Conservation (phyloP, 73 alveolate genomes). For the Vitrella brassicaformis region DNA sequence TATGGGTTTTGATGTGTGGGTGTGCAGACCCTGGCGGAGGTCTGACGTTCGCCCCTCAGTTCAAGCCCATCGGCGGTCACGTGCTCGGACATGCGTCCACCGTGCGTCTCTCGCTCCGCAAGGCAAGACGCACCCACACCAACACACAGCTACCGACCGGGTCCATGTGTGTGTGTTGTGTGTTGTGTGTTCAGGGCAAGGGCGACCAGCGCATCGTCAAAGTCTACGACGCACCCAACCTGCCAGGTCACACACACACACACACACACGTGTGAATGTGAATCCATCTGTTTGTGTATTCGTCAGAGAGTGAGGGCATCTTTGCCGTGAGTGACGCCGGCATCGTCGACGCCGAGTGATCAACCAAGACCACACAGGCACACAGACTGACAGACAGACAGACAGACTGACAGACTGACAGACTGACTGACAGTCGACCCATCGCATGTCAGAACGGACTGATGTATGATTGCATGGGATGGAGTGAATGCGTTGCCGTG, state of each 20-base stretch:
- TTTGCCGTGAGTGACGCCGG: background rate
- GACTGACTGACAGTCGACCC: background rate
- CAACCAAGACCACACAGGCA: background rate
- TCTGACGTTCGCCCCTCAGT: constrained; percentile 75
- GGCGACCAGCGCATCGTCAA: constrained; percentile 73
- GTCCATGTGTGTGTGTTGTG: too few species aligned
- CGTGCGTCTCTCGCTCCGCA: constrained; percentile 75
- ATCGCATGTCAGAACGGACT: background rate
- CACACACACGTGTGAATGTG: too few species aligned
- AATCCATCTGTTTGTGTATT: too few species aligned
- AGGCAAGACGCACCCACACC: too few species aligned
- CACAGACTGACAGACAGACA: background rate
- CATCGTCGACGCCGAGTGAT: background rate
- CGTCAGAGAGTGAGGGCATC: too few species aligned
- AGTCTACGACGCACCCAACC: constrained; percentile 85
- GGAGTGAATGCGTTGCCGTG: background rate
- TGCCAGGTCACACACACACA: constrained; percentile 70
- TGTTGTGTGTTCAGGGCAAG: too few species aligned
- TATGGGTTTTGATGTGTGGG: background rate
- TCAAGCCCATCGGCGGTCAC: constrained; percentile 96
- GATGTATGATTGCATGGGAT: too few species aligned
- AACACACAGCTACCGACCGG: too few species aligned
- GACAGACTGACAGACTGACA: background rate
- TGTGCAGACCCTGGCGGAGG: constrained; percentile 84
- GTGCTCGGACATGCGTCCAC: constrained; percentile 90